Evolutionary conservation across 768 basidiomycete species (phyloP), one percentile per base, ranked within the genome.

Genomic region (Neoboletus magnificus): DNA sequence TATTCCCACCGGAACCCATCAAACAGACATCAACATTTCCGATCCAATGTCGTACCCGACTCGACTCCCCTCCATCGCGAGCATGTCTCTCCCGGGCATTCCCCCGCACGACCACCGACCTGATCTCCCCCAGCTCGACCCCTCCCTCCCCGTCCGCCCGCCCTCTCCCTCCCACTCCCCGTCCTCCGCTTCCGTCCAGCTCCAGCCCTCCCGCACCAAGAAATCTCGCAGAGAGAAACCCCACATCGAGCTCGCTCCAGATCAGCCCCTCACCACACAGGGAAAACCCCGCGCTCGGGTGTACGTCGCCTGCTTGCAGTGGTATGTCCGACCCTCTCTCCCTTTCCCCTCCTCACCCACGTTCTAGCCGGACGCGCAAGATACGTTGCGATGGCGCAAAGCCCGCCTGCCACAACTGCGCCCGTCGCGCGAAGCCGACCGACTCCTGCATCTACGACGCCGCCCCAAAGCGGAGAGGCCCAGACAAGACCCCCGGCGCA

Each of bases 351-450:
- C 29, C 35, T 55, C 44, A 66, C 27, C 43, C 18, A 0, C 41
- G 15, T 49, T 49, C 18, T 60, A 91, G 89, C 65, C 89, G 90
- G 25, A 80, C 77, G 16, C 81, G 89, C 25, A 92, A 92, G 65
- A 89, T 88, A 59, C 84, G 89, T 5, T 92, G 90, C 68, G 89
- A 91, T 67, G 90, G 90, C 50, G 84, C 85, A 10, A 89, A 85
- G 60, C 90, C 90, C 11, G 64, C 77, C 11, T 92, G 90, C 64
- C 82, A 87, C 64, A 90, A 90, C 63, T 92, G 89, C 64, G 70
- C 73, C 39, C 82, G 81, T 59, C 79, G 86, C 37, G 55, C 74
- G 13, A 76, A 70, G 45, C 71, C 72, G 13, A 68, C 62, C 60
- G 73, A 67, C 42, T 77, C 79, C 44, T 92, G 90, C 66, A 66